A percentile compares a stretch with the other conserved stretches of the same genome.
phyloP scores from a whole-genome alignment of 1,284 basidiomycete species.

The Ustilago trichophora region DNA sequence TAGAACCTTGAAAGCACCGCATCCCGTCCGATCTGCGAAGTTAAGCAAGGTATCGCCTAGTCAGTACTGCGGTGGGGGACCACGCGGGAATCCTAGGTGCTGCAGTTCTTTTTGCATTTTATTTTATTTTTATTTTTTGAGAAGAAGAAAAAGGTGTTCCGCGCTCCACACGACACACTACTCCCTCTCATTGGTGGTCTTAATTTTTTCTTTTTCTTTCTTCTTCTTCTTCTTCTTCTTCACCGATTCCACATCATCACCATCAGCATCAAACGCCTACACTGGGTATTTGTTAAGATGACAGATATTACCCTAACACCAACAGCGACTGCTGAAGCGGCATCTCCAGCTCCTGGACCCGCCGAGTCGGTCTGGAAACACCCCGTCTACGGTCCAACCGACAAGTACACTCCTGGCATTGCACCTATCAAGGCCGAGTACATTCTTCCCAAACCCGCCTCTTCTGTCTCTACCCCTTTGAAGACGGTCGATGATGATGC shows the following conservation, averaged over 20 bases:
- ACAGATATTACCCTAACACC: no score
- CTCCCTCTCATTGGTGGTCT: no score
- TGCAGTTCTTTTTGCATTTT: constrained; percentile 71
- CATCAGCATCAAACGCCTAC: no score
- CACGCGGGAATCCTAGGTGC: constrained; percentile 83
- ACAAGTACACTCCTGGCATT: constrained; percentile 48
- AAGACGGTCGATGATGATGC: constrained; percentile 31
- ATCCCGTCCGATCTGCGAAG: constrained; percentile 83
- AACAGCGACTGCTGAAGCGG: no score
- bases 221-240: no score
- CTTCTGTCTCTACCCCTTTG: background rate
- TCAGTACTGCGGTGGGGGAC: constrained; percentile 86
- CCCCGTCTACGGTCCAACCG: constrained; percentile 37
- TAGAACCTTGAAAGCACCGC: constrained; percentile 81
- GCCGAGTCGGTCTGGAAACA: constrained; percentile 30
- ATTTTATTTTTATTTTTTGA: no score
- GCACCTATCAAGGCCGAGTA: constrained; percentile 48
- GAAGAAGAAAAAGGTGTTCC: no score
- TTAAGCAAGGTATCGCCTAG: constrained; percentile 81
- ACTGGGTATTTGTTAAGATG: no score
- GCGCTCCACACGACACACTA: no score
- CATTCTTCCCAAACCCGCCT: constrained; percentile 30
- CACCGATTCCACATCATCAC: no score
- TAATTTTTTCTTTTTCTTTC: no score
- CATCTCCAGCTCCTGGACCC: background rate